A percentile compares a stretch with the other conserved stretches of the same genome.
These are phyloP conservation scores for Zelopaecilomyces penicillatus DNA, from an alignment of 2,329 filamentous ascomycete genomes.

Conservation along the genomic window DNA sequence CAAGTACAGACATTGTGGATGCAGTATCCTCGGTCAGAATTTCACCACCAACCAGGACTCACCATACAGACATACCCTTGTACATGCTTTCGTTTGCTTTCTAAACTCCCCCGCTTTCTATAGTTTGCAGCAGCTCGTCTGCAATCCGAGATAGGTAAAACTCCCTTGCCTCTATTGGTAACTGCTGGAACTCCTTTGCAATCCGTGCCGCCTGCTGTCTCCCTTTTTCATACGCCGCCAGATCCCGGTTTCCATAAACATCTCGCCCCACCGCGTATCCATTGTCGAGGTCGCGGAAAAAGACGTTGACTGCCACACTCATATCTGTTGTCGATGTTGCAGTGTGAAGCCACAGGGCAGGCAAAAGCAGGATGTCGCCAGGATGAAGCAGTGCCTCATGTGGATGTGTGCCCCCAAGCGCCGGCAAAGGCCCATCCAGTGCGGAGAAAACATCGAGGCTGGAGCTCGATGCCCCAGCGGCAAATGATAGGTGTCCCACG, in stretches of 20 bases:
- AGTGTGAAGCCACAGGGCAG: slow-evolving; percentile 77
- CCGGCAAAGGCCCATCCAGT: slow-evolving; percentile 28
- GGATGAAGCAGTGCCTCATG: slow-evolving; percentile 57
- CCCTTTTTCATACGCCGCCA: slow-evolving; percentile 77
- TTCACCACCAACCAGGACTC: no score
- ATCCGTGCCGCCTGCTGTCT: slow-evolving; percentile 64
- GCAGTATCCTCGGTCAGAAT: no score
- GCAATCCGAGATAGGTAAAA: slow-evolving; percentile 71
- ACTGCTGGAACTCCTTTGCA: slow-evolving; percentile 49
- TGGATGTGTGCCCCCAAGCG: slow-evolving; percentile 47
- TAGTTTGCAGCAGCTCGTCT: slow-evolving; percentile 47
- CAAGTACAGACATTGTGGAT: no score
- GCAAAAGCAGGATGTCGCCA: slow-evolving; percentile 74
- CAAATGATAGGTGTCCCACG: slow-evolving; percentile 59
- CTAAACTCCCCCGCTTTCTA: slow-evolving; percentile 3
- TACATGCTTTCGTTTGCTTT: no score
- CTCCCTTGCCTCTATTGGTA: slow-evolving; percentile 57
- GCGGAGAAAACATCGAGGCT: slow-evolving; percentile 61
- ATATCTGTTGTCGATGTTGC: slow-evolving; percentile 48
- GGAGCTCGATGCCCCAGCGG: slow-evolving; percentile 72
- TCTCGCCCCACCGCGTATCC: slow-evolving; percentile 69
- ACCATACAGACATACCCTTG: no score
- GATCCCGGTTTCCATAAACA: slow-evolving; percentile 80
- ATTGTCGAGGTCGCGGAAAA: slow-evolving; percentile 64
- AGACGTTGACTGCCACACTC: slow-evolving; percentile 81